These are phyloP conservation scores for Dentipellis fragilis DNA, from an alignment of 768 basidiomycete genomes.

Conservation along the genomic window DNA sequence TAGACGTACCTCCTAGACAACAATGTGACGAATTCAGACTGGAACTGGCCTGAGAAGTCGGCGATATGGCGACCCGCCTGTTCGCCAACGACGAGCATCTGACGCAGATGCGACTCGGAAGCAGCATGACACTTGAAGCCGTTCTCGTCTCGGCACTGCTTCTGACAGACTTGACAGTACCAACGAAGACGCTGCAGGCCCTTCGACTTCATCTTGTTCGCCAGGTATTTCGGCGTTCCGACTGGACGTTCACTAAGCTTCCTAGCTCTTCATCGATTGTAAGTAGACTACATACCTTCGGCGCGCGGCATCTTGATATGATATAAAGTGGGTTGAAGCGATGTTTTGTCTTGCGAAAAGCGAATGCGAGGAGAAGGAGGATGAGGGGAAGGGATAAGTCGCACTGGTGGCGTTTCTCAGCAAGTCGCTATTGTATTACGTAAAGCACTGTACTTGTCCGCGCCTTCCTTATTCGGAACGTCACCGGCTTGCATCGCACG, in stretches of 20 bases:
- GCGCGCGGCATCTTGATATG: conserved; percentile 10
- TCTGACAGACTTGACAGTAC: conserved; percentile 99
- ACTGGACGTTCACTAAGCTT: conserved; percentile 29
- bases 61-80: conserved; percentile 86
- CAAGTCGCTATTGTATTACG: neutral
- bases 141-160: conserved; percentile 98
- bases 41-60: conserved; percentile 82
- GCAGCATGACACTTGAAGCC: conserved; percentile 94
- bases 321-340: neutral
- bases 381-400: neutral
- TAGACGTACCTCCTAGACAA: conserved; percentile 69
- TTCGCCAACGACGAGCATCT: conserved; percentile 97
- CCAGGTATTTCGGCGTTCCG: conserved; percentile 82
- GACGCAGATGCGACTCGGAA: conserved; percentile 85
- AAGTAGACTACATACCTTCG: conserved; percentile 1
- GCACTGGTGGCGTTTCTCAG: neutral
- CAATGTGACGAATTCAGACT: conserved; percentile 84
- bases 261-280: too few relatives aligned
- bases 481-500: neutral
- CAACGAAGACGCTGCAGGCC: conserved; percentile 91
- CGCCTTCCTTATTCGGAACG: neutral
- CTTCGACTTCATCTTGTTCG: conserved; percentile 97
- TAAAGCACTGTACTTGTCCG: neutral
- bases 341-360: too few relatives aligned
- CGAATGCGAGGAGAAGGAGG: neutral